Evolutionary conservation across 441 rosid species (phyloP).

Genomic region (Viola pubescens): DNA sequence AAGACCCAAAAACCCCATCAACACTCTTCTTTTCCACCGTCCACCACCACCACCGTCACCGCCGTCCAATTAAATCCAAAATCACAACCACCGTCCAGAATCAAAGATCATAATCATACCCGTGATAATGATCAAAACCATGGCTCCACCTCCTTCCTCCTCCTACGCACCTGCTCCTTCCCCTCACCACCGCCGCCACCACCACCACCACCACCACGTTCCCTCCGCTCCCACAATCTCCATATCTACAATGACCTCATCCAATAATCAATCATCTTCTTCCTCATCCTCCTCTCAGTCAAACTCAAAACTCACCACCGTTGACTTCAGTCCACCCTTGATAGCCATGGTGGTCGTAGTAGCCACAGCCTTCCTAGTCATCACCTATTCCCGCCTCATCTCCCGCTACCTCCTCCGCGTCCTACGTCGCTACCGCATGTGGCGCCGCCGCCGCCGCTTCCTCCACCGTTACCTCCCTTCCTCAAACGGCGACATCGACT

Average conservation of each 20-base stretch:
- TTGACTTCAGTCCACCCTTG: conserved; percentile 76
- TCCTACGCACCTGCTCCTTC: conserved; percentile 6
- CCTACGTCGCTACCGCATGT: conserved; percentile 39
- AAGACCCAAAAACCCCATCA: conserved; percentile 6
- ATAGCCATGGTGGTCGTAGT: conserved; percentile 89
- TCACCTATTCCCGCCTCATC: conserved; percentile 71
- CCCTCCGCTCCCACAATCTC: conserved; percentile 16
- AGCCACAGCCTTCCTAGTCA: conserved; percentile 63
- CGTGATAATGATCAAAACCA: conserved; percentile 6
- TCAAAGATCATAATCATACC: not conserved
- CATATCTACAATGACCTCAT: conserved; percentile 15
- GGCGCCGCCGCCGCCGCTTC: conserved; percentile 35
- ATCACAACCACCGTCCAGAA: not conserved
- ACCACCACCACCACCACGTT: conserved; percentile 9
- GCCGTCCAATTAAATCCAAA: not conserved
- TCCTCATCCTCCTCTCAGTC: conserved; percentile 12
- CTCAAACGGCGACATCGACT: conserved; percentile 45
- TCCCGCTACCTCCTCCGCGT: conserved; percentile 55
- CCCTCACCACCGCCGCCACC: conserved; percentile 17
- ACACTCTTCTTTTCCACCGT: not conserved
- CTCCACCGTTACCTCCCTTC: conserved; percentile 34
- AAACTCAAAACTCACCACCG: conserved; percentile 17
- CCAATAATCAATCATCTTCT: conserved; percentile 8
- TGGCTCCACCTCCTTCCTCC: not conserved
- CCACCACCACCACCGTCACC: conserved; percentile 1